Evolutionary conservation across 202 grass and related monocot species (phyloP).

Genomic region (Hordeum pubiflorum): DNA sequence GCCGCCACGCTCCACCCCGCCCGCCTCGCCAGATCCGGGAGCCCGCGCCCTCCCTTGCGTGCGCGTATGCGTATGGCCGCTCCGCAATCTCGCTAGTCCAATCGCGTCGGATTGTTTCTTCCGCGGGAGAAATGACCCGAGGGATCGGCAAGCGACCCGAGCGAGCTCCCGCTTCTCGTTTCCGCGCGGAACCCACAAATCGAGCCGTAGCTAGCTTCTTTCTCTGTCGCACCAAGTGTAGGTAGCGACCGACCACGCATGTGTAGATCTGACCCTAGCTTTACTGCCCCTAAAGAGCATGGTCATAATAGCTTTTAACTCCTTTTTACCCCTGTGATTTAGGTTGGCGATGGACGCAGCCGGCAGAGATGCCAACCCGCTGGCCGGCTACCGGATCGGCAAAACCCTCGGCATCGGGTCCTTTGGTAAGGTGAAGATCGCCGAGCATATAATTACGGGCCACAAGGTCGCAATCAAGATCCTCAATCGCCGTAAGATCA

Average conservation of each 20-base stretch:
- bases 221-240: background rate
- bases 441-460: slow-evolving; percentile 76
- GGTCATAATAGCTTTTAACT: background rate
- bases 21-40: slow-evolving; percentile 21
- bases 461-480: slow-evolving; percentile 96
- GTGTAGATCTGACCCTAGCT: background rate
- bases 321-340: background rate
- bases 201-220: background rate
- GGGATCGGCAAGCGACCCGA: background rate
- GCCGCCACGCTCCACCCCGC: background rate
- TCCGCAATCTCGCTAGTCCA: background rate
- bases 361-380: slow-evolving; percentile 46
- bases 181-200: background rate
- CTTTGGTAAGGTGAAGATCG: slow-evolving; percentile 93
- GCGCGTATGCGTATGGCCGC: background rate
- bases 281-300: background rate
- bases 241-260: background rate
- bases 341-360: slow-evolving; percentile 64
- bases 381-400: slow-evolving; percentile 66
- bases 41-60: background rate
- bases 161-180: background rate
- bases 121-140: background rate
- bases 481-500: slow-evolving; percentile 87
- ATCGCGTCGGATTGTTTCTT: background rate
- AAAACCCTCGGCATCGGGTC: slow-evolving; percentile 95